These are phyloP conservation scores for Pythium apleroticum DNA, from an alignment of 352 stramenopile genomes.

Conservation along the genomic window DNA sequence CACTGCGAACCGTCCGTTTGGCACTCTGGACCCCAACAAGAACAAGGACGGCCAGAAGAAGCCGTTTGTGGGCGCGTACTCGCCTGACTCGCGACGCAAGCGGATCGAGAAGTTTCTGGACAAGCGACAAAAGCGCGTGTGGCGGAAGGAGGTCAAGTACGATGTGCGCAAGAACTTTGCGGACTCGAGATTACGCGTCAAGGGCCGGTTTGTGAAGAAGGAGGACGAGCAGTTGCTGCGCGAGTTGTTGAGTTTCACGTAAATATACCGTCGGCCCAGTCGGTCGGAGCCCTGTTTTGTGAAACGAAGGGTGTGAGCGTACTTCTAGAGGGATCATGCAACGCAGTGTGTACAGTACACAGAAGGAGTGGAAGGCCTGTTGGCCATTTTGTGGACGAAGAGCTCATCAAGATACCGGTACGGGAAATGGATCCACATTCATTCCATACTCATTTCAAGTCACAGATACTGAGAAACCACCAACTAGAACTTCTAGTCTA, in stretches of 20 bases:
- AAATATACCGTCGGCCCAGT: constrained; percentile 17
- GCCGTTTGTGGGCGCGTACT: constrained; percentile 92
- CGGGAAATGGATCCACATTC: constrained; percentile 22
- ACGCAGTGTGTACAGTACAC: too few relatives aligned
- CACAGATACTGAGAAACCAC: constrained; percentile 9
- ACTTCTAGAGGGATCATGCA: too few relatives aligned
- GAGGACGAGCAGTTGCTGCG: constrained; percentile 94
- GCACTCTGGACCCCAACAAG: constrained; percentile 39
- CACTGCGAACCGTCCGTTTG: constrained; percentile 40
- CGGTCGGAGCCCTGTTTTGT: constrained; percentile 42
- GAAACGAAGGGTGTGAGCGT: too few relatives aligned
- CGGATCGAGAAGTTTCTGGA: constrained; percentile 90
- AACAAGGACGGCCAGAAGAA: constrained; percentile 68
- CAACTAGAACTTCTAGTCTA: constrained; percentile 4
- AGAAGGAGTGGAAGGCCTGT: too few relatives aligned
- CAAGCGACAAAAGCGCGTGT: constrained; percentile 92
- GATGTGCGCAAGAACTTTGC: constrained; percentile 99
- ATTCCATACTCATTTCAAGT: constrained; percentile 19
- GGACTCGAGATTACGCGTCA: constrained; percentile 96
- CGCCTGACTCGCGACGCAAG: constrained; percentile 79
- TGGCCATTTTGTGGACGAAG: too few relatives aligned
- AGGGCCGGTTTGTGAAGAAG: constrained; percentile 99
- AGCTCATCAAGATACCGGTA: too few relatives aligned
- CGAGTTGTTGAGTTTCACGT: constrained; percentile 80
- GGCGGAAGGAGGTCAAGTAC: constrained; percentile 98